phyloP scores from a whole-genome alignment of 345 rosid species.

The Rubroshorea leprosula region DNA sequence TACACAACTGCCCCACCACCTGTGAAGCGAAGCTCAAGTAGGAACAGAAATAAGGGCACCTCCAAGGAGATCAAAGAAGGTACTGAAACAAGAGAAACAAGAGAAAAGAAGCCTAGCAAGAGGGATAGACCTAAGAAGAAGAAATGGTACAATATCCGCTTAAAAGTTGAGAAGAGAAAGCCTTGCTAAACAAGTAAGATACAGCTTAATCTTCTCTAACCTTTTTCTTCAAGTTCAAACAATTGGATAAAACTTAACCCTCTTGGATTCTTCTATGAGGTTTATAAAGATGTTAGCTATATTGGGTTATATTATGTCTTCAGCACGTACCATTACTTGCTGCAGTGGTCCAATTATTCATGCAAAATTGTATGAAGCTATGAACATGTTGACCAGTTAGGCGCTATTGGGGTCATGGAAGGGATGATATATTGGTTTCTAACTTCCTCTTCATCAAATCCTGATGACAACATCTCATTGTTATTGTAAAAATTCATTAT shows the following conservation, averaged over 20 bases:
- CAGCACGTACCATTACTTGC: no score
- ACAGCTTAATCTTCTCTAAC: background rate
- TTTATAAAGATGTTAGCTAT: background rate
- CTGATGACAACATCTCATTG: background rate
- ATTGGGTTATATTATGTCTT: background rate
- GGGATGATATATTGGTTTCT: background rate
- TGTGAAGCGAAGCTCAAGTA: constrained; percentile 64
- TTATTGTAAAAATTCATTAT: background rate
- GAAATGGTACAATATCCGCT: constrained; percentile 79
- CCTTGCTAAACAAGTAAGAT: constrained; percentile 51
- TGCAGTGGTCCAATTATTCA: no score
- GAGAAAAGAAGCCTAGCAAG: constrained; percentile 51
- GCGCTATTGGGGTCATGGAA: background rate
- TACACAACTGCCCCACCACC: constrained; percentile 61
- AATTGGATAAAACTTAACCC: background rate
- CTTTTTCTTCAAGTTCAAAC: background rate
- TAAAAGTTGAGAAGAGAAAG: constrained; percentile 89
- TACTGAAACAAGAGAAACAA: constrained; percentile 24
- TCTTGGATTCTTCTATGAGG: background rate
- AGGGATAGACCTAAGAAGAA: constrained; percentile 65
- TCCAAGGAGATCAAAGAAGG: constrained; percentile 62
- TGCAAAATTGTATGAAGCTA: no score
- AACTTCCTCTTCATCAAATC: background rate
- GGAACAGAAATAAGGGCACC: constrained; percentile 46
- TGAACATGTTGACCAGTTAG: no score